phyloP scores from a whole-genome alignment of 2,329 filamentous ascomycete species.

The Didymella segeticola region DNA sequence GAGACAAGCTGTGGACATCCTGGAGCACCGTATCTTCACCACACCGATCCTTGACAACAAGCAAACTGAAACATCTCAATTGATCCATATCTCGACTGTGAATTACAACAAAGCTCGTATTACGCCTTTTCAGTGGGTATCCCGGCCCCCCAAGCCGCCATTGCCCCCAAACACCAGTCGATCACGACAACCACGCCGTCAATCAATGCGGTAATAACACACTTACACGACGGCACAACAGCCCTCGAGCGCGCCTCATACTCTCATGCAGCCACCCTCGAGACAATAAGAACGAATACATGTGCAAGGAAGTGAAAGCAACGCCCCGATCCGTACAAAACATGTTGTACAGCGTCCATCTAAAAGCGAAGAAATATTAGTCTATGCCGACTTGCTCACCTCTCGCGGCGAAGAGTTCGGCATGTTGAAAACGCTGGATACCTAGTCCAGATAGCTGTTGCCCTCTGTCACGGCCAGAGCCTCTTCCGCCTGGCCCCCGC shows the following conservation, averaged over 20 bases:
- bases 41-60: neutral
- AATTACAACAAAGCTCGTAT: slow-evolving; percentile 17
- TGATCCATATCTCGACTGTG: slow-evolving; percentile 19
- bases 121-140: slow-evolving; percentile 32
- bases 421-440: slow-evolving; percentile 9
- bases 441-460: slow-evolving; percentile 44
- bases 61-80: neutral
- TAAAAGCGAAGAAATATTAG: neutral
- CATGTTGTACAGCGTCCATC: slow-evolving; percentile 6
- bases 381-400: neutral
- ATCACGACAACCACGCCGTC: slow-evolving; percentile 8
- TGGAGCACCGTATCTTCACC: neutral
- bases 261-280: neutral
- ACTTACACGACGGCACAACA: slow-evolving; percentile 3
- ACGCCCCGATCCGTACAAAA: neutral
- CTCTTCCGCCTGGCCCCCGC: slow-evolving; percentile 47
- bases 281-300: slow-evolving; percentile 15
- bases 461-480: slow-evolving; percentile 46
- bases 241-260: neutral
- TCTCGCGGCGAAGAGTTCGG: neutral
- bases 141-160: slow-evolving; percentile 10
- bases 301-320: slow-evolving; percentile 8
- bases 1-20: slow-evolving; percentile 18
- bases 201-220: neutral
- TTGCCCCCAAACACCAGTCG: slow-evolving; percentile 12